Conservation (phyloP, 805 yeast species). For the Saccharomycopsis amapae region DNA sequence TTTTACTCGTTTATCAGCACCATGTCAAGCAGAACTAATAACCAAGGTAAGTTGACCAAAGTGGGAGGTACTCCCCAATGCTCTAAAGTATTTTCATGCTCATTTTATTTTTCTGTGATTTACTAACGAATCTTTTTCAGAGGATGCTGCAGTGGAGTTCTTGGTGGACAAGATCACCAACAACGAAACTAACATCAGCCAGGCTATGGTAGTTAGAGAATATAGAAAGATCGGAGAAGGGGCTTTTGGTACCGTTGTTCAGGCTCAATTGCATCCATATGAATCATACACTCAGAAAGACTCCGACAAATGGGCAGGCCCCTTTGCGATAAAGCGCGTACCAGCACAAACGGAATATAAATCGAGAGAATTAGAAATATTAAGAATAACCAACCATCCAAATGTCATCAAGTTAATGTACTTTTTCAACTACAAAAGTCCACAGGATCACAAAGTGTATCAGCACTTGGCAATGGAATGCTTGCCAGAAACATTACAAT, state of each 20-base stretch:
- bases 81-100: no score
- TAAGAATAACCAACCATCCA: constrained; percentile 72
- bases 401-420: constrained; percentile 64
- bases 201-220: constrained; percentile 64
- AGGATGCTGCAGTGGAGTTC: constrained; percentile 31
- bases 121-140: no score
- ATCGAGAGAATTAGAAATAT: constrained; percentile 70
- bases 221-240: constrained; percentile 77
- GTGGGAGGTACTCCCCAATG: no score
- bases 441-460: constrained; percentile 57
- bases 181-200: constrained; percentile 43
- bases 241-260: constrained; percentile 80
- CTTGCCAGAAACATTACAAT: constrained; percentile 71
- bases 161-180: constrained; percentile 56
- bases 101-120: constrained; percentile 1
- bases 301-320: constrained; percentile 52
- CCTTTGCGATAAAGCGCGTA: constrained; percentile 76
- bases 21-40: no score
- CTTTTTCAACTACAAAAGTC: constrained; percentile 62
- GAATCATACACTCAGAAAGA: constrained; percentile 26
- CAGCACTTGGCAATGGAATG: constrained; percentile 86
- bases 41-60: no score
- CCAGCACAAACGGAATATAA: constrained; percentile 86
- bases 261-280: constrained; percentile 48
- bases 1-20: no score